Base-by-base conservation (phyloP, 164 flowering plant genomes). In the Aristolochia californica region DNA sequence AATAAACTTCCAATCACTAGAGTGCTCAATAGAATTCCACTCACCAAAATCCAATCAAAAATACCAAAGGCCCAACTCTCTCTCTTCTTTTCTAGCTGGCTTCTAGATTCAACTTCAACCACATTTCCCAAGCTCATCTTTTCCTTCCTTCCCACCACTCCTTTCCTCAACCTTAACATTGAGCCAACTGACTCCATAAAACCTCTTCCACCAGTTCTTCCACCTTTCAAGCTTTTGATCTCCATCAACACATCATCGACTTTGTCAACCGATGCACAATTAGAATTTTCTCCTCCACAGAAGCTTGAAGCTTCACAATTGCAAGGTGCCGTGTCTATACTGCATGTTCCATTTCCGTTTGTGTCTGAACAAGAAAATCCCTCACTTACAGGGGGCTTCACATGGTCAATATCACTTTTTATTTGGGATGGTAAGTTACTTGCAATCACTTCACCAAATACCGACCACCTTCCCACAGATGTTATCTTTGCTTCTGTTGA, bases 381-480 rank as follows among this genome's bases (percentile, higher is more conserved):
- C 2, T 16, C 40, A 5, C 59, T 74, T 48, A 40, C 53, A 26
- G 34, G 21, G 28, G 70, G 23, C 38, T 45, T 56, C 60, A 53
- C 55, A 15, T n/a, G 18, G n/a, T 70, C 23, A 40, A 45, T 58
- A 22, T 59, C 72, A 20, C 54, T 52, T 59, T 67, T 67, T 14
- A 17, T 25, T 47, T 61, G 68, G 45, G 26, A 59, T 45, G 78
- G 68, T 47, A 62, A 22, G n/a, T n/a, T 16, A 12, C 28, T 75
- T 62, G 81, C 79, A n/a, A 93, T 74, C 57, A 94, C 76, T 63
- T 90, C 87, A 15, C 96, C 97, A 68, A 90, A 94, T 62, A 94
- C 99, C 1, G 99, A 94, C 99, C 99, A 94, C 67, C 99, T 83
- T 63, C 99, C 99, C 0, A 88, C 91, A 21, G 99, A 90, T 43